Evolutionary conservation across 805 yeast species (phyloP), one percentile per base, ranked within the genome.

Genomic region (Candida pini): DNA sequence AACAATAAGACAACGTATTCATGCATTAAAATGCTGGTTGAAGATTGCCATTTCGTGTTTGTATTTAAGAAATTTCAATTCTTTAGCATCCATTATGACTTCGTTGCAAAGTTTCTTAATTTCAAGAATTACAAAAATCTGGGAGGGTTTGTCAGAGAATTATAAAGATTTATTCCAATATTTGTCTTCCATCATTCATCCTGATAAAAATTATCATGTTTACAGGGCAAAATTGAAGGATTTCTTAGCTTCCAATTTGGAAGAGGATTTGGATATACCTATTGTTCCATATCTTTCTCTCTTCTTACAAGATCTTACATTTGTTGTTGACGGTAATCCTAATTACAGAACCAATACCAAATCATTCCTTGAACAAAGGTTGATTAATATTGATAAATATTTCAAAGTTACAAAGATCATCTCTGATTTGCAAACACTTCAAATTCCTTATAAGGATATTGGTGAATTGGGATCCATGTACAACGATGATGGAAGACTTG

Each of bases 251-350:
- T 66, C 71, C 31, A 74, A 71, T 26, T 33, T 53, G 19, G 62
- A 60, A 23, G 64, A 41, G 48, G 57, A 41, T 48, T 59, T 60
- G 53, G 71, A 63, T 38, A 63, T 77, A 15, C 87, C 89, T 0
- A 71, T 76, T 15, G 89, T 84, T 24, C 95, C 95, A 13, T 84
- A 82, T 52, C 68, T 83, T 38, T 78, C 82, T 30, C 60, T 84
- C 35, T 83, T 81, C 54, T 61, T 84, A 29, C 92, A 81, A 57
- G 95, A 84, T 57, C 64, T 84, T 48, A 82, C 89, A 0, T 82
- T 83, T 60, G 76, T 82, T n/a, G 71, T 78, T 33, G 94, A 84
- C 46, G 90, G 92, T n/a, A 83, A 83, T 51, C 70, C 81, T 26
- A 79, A 76, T 47, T 78, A 64, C 53, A 66, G 89, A 52, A 73